Base-by-base conservation (phyloP, 2,329 filamentous ascomycete species). In the Alternaria gansuensis region DNA sequence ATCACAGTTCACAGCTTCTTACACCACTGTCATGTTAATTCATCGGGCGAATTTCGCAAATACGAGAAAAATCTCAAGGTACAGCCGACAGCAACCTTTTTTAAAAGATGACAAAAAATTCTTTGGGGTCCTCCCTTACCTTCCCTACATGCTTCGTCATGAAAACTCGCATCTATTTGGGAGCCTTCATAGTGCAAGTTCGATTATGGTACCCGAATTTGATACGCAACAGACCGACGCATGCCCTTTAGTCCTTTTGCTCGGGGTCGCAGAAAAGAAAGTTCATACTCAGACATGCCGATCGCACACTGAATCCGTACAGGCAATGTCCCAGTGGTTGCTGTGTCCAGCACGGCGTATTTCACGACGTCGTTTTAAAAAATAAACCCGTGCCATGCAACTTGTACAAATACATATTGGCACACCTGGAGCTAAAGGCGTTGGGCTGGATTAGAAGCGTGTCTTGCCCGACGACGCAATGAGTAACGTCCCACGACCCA, bases 311-410 rank as follows among this genome's bases (percentile, higher is more conserved):
- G 34, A 29, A 39, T 36, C 11, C n/a, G 39, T 29, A 33, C 48
- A 36, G 24, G 34, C 48, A 36, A 39, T 21, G 48, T 50, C 8
- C 3, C 39, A 7, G 48, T 23, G 34, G 31, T 23, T 39, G 26
- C 14, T 28, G 33, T 31, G 4, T 34, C 13, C 50, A 41, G 29
- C 33, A 55, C 33, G 34, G 26, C 33, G 7, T 36, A 53, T 14
- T 24, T n/a, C 37, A 59, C 37, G 39, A 50, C 39, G 33, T 55
- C n/a, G 14, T 14, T n/a, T 50, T 39, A 44, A 55, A 3, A 13
- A 40, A 17, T 5, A 33, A 14, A 29, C 9, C 5, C 21, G 31
- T 45, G 21, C 51, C n/a, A 41, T 34, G 17, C 36, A 26, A 50
- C 37, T 45, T 54, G 34, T 26, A 49, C 51, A 44, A 17, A 14